These are phyloP conservation scores for Zymoseptoria passerinii DNA, from an alignment of 2,329 filamentous ascomycete genomes.

Conservation along the genomic window DNA sequence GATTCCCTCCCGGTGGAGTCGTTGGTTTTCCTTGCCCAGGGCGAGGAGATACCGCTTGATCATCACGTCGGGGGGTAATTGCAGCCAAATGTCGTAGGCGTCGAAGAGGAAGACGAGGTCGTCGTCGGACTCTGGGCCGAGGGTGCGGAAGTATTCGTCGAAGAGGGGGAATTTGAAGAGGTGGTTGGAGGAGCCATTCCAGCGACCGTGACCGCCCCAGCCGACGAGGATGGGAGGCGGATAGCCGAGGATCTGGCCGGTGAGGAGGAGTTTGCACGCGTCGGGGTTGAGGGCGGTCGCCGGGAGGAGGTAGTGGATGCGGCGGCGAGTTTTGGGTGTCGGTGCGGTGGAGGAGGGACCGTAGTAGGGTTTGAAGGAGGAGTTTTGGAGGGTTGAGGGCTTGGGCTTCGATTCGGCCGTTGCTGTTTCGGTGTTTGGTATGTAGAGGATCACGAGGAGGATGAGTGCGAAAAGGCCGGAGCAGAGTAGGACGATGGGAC, in stretches of 20 bases:
- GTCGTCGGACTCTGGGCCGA: constrained; percentile 23
- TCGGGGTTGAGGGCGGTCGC: constrained; percentile 3
- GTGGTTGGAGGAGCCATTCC: constrained; percentile 8
- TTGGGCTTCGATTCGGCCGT: no score
- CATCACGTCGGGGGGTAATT: constrained; percentile 54
- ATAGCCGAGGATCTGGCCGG: constrained; percentile 48
- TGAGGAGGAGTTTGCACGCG: constrained; percentile 5
- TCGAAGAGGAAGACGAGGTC: constrained; percentile 58
- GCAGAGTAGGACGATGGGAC: not conserved
- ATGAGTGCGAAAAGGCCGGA: not conserved
- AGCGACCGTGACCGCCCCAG: constrained; percentile 9
- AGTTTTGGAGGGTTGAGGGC: not conserved
- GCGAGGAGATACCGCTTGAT: constrained; percentile 47
- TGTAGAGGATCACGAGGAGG: not conserved
- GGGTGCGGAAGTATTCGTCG: constrained; percentile 9
- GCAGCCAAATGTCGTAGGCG: constrained; percentile 55
- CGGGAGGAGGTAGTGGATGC: constrained; percentile 7
- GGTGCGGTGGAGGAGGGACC: not conserved
- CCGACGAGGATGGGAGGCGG: constrained; percentile 42
- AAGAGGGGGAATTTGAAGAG: constrained; percentile 13
- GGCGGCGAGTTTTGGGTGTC: not conserved
- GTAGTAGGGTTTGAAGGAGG: not conserved
- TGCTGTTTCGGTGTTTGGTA: not conserved
- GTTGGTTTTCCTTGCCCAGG: constrained; percentile 31
- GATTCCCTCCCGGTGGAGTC: constrained; percentile 30